A percentile compares a stretch with the other conserved stretches of the same genome.
Conservation (phyloP, 768 basidiomycete species). For the Galerina marginata region DNA sequence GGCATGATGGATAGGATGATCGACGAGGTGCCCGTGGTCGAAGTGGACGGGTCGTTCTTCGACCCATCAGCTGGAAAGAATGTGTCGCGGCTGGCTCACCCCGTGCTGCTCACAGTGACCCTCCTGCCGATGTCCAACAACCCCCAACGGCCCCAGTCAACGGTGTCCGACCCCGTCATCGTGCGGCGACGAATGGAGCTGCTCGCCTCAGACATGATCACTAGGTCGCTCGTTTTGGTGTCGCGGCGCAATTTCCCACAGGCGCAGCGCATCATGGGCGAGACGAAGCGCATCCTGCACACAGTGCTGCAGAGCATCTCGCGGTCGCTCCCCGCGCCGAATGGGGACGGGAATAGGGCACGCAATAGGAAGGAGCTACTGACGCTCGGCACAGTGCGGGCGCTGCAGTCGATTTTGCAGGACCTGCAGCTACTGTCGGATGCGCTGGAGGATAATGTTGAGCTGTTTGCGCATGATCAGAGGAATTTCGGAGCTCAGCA, state of each 20-base stretch:
- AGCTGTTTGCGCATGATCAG: conserved; percentile 91
- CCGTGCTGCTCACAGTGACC: conserved; percentile 93
- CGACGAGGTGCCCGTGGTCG: conserved; percentile 95
- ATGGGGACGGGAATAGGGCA: conserved; percentile 48
- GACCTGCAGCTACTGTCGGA: conserved; percentile 89
- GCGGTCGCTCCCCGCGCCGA: conserved; percentile 68
- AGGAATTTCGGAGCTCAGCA: conserved; percentile 98
- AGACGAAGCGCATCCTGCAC: conserved; percentile 91
- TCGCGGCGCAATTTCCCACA: conserved; percentile 90
- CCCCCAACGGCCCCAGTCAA: conserved; percentile 46
- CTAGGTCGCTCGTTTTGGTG: conserved; percentile 89
- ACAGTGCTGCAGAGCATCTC: conserved; percentile 88
- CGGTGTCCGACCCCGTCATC: conserved; percentile 82
- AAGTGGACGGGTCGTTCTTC: conserved; percentile 94
- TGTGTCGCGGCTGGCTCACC: conserved; percentile 88
- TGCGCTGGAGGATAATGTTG: conserved; percentile 89
- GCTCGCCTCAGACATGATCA: conserved; percentile 96
- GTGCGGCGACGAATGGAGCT: conserved; percentile 96
- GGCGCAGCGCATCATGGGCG: conserved; percentile 87
- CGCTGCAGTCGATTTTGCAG: conserved; percentile 83
- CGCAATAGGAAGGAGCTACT: conserved; percentile 82
- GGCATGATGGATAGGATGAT: conserved; percentile 98
- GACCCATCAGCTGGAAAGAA: conserved; percentile 87
- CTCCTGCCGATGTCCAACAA: conserved; percentile 66
- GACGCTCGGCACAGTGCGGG: conserved; percentile 73